phyloP scores from a whole-genome alignment of 2,329 filamentous ascomycete species.

The Colletotrichum sp. region DNA sequence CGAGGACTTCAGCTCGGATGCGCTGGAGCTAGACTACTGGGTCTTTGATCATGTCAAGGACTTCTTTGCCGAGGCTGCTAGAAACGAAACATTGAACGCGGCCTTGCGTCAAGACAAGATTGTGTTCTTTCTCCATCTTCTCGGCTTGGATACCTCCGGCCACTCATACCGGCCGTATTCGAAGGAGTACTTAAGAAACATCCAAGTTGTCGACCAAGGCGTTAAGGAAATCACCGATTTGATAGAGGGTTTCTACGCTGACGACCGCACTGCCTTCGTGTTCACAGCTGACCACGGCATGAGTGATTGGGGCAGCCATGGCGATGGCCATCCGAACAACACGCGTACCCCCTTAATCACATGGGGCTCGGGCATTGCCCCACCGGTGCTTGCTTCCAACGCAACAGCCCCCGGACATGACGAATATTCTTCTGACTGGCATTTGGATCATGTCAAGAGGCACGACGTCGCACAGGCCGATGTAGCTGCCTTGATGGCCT shows the following conservation, averaged over 20 bases:
- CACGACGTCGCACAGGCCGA: conserved; percentile 96
- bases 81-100: conserved; percentile 75
- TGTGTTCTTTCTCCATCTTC: conserved; percentile 93
- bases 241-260: conserved; percentile 84
- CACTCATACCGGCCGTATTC: conserved; percentile 91
- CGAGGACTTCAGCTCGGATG: conserved; percentile 89
- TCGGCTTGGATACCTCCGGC: conserved; percentile 90
- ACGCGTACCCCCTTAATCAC: conserved; percentile 90
- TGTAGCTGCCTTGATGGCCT: conserved; percentile 93
- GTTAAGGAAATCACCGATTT: conserved; percentile 83
- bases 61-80: conserved; percentile 81
- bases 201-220: conserved; percentile 91
- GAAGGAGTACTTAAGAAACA: conserved; percentile 91
- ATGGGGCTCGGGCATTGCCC: conserved; percentile 91
- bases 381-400: conserved; percentile 64
- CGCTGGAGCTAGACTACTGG: conserved; percentile 85
- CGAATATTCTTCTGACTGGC: conserved; percentile 90
- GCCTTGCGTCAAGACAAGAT: conserved; percentile 81
- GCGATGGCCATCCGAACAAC: conserved; percentile 96
- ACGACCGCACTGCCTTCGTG: conserved; percentile 88
- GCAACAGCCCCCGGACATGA: conserved; percentile 80
- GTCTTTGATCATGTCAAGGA: conserved; percentile 94
- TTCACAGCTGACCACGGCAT: conserved; percentile 99
- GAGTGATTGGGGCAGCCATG: conserved; percentile 99
- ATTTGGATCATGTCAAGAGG: conserved; percentile 77